Evolutionary conservation across 2,329 filamentous ascomycete species (phyloP), one percentile per base, ranked within the genome.

Genomic region (Pseudonectria foliicola): DNA sequence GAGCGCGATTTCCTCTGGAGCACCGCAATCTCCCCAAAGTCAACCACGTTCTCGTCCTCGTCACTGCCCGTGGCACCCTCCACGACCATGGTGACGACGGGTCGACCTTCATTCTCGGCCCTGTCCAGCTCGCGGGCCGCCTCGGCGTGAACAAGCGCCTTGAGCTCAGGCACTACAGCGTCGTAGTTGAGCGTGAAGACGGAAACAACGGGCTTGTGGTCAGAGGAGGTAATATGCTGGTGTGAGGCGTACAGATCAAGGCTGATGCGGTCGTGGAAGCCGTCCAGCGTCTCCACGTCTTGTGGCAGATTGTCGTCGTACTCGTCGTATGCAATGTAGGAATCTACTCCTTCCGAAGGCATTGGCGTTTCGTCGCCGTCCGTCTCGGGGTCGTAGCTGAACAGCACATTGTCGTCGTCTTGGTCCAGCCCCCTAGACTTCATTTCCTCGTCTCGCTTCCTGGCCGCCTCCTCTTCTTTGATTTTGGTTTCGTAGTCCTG

Each of bases 181-280:
- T 95, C 85, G 54, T 92, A 95, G 29, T 83, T 81, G 7, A 98
- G 62, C 0, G 76, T 82, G 54, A 96, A 96, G 1, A 89, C 67
- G 1, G 88, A 86, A 39, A 81, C 77, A 2, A 98, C 65, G 0
- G 92, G 93, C 57, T 98, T 98, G 61, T 98, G 92, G 50, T 98
- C 92, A 0, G 90, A 96, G 1, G 90, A 95, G 12, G 85, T 75
- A 15, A 98, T 81, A 13, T 84, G 75, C 58, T 96, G 92, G 52
- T 96, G 86, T 1, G 89, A 90, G 0, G 80, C 78, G 56, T 98
- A 98, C 38, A 84, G 61, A 35, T 79, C 73, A 24, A 78, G 61
- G 16, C 59, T 59, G 43, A 82, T 71, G 36, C 63, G 63, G 44
- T 80, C 75, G 3, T 60, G 48, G 35, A 69, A 73, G 0, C 74